Conservation (phyloP, 108 stramenopile genomes). For the Pseudonitzschia pungens region DNA sequence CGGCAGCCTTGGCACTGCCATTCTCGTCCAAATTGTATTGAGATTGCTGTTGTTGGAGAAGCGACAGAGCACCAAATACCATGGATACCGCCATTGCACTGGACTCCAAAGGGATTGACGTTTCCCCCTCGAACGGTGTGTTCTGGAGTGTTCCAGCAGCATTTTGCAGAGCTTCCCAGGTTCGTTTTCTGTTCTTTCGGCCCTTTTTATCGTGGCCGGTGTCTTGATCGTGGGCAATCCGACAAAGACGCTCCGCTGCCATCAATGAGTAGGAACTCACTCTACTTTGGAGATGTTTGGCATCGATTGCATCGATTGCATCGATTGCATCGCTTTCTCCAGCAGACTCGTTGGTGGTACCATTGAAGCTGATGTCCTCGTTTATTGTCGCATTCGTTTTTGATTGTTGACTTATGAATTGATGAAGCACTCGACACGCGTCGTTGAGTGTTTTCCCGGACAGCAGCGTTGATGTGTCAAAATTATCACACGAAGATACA, state of each 20-base stretch:
- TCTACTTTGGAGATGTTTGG: neutral
- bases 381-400: neutral
- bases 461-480: neutral
- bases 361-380: neutral
- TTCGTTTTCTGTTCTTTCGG: slow-evolving; percentile 26
- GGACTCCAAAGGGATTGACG: neutral
- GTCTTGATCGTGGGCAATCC: slow-evolving; percentile 6
- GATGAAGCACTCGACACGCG: neutral
- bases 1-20: slow-evolving; percentile 38
- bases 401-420: neutral
- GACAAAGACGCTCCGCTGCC: slow-evolving; percentile 20
- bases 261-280: slow-evolving; percentile 5
- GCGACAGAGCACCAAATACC: slow-evolving; percentile 33
- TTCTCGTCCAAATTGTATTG: neutral
- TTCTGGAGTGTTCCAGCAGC: slow-evolving; percentile 15
- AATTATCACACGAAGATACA: neutral
- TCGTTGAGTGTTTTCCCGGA: neutral
- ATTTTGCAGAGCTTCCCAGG: slow-evolving; percentile 29
- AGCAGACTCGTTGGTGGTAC: neutral
- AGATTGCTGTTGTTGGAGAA: slow-evolving; percentile 24
- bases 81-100: slow-evolving; percentile 28
- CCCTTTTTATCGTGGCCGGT: slow-evolving; percentile 1
- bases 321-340: no score
- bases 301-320: neutral
- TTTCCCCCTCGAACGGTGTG: neutral